Percentiles rank a stretch among this genome's conserved stretches.
phyloP scores from a whole-genome alignment of 176 grass and related monocot genomes.

The Saccharum officinarum region DNA sequence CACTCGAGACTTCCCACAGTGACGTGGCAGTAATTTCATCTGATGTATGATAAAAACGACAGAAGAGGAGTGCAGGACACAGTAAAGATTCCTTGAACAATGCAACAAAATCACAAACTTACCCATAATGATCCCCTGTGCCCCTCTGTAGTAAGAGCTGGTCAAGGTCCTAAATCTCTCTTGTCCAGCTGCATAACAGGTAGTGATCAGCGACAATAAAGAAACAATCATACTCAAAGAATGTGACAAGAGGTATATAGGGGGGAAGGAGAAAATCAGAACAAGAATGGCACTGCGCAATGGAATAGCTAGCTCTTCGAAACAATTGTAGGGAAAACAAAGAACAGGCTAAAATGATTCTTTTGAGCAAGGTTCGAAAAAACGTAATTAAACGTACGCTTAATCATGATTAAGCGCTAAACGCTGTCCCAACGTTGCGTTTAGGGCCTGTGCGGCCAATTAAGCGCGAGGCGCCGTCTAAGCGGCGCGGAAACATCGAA shows the following conservation, averaged over 20 bases:
- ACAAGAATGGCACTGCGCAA: neutral
- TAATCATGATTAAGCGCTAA: no score
- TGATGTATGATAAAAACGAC: neutral
- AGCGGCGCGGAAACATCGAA: no score
- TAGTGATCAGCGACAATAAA: neutral
- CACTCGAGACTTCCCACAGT: neutral
- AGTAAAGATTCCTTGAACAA: neutral
- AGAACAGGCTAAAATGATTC: neutral
- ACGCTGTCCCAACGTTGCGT: no score
- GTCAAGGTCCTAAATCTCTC: constrained; percentile 91
- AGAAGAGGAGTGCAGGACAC: neutral
- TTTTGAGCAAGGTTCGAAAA: no score
- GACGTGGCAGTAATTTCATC: neutral
- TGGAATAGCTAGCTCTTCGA: neutral
- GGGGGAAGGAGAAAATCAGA: neutral
- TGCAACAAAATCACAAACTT: neutral
- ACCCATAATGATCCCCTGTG: constrained; percentile 95
- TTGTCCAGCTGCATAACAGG: constrained; percentile 73
- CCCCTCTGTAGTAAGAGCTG: constrained; percentile 96
- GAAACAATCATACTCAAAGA: neutral
- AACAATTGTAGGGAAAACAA: neutral
- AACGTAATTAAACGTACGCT: no score
- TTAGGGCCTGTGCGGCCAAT: no score
- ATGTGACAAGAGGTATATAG: neutral
- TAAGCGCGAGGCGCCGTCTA: no score